A percentile compares a stretch with the other conserved stretches of the same genome.
phyloP scores from a whole-genome alignment of 345 rosid genomes.

The Conringia planisiliqua region DNA sequence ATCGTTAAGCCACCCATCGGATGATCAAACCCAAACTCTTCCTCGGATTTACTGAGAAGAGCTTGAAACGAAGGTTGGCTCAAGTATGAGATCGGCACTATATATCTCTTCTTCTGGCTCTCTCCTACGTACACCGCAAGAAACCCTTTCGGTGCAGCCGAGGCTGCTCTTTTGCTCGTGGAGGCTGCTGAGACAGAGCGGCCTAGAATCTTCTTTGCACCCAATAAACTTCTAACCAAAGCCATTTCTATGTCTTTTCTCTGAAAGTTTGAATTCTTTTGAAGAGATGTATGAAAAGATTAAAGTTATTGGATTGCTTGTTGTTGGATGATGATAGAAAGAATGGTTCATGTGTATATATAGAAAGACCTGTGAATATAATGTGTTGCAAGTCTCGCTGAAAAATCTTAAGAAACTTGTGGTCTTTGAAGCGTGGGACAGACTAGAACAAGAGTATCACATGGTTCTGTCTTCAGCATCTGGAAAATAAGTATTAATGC shows the following conservation, averaged over 20 bases:
- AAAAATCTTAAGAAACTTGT: neutral
- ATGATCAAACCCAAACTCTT: no score
- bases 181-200: neutral
- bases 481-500: neutral
- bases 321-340: no score
- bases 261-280: neutral
- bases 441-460: neutral
- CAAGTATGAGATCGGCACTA: no score
- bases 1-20: slow-evolving; percentile 34
- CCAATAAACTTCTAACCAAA: neutral
- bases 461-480: slow-evolving; percentile 12
- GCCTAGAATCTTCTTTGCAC: neutral
- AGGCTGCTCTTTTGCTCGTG: neutral
- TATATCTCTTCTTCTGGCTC: no score
- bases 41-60: no score
- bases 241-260: neutral
- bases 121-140: neutral
- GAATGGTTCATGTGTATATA: neutral
- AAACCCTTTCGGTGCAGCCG: neutral
- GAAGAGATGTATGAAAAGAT: slow-evolving; percentile 13
- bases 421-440: slow-evolving; percentile 10
- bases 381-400: neutral
- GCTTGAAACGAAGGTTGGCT: no score
- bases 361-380: neutral
- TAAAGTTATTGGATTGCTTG: neutral